These are phyloP conservation scores for Pachyrhizus erosus DNA, from an alignment of 306 rosid species.

Conservation along the genomic window DNA sequence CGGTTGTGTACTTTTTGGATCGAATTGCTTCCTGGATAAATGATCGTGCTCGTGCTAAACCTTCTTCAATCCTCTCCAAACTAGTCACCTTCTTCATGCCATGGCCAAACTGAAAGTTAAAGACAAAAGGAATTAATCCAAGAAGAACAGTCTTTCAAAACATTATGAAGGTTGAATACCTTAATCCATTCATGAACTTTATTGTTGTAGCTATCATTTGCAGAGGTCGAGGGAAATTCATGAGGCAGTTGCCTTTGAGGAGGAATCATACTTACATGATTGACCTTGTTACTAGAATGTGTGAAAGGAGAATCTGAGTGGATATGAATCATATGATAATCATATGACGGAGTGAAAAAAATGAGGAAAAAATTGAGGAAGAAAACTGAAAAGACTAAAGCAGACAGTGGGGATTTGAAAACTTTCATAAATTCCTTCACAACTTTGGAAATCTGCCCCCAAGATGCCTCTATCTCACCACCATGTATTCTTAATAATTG, in stretches of 20 bases:
- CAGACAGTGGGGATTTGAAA: conserved; percentile 11
- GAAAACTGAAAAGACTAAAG: conserved; percentile 4
- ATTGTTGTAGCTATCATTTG: neutral
- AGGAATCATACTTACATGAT: neutral
- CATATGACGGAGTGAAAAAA: conserved; percentile 38
- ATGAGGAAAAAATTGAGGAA: conserved; percentile 37
- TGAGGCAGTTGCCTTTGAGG: neutral
- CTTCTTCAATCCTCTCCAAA: conserved; percentile 48
- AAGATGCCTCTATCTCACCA: neutral
- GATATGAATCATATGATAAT: conserved; percentile 19
- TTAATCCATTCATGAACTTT: conserved; percentile 8
- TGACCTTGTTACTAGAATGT: neutral
- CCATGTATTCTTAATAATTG: neutral
- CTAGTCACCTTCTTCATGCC: conserved; percentile 23
- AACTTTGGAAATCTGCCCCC: neutral
- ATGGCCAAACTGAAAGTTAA: conserved; percentile 31
- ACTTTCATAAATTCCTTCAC: conserved; percentile 35
- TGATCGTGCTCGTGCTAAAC: conserved; percentile 39
- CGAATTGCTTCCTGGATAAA: conserved; percentile 40
- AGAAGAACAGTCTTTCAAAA: neutral
- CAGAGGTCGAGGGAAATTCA: neutral
- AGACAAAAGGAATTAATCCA: neutral
- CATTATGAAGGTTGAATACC: conserved; percentile 23
- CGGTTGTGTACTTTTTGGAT: conserved; percentile 9
- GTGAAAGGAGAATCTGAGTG: neutral